Evolutionary conservation across 441 rosid species (phyloP).

Genomic region (Pelargonium fulgidum): DNA sequence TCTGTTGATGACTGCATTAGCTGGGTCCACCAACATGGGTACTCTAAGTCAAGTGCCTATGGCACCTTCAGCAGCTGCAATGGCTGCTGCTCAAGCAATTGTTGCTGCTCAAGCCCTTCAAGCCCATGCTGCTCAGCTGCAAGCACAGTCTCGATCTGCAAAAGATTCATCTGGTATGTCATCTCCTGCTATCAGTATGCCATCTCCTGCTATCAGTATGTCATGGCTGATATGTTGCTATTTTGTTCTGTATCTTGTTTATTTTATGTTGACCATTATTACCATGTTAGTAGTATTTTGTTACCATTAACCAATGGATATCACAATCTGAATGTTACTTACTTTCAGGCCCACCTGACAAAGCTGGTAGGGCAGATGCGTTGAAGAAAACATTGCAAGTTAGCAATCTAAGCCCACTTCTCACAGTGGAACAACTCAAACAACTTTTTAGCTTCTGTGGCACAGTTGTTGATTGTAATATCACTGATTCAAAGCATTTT

Average conservation of each 20-base stretch:
- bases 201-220: slow-evolving; percentile 5
- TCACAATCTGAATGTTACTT: slow-evolving; percentile 15
- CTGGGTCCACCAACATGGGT: slow-evolving; percentile 85
- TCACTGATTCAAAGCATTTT: slow-evolving; percentile 85
- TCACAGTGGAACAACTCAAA: slow-evolving; percentile 85
- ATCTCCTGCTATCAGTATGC: slow-evolving; percentile 9
- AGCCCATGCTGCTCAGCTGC: slow-evolving; percentile 97
- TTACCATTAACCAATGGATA: slow-evolving; percentile 5
- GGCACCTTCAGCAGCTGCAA: slow-evolving; percentile 99
- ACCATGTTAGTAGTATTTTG: neutral
- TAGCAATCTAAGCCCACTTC: slow-evolving; percentile 94
- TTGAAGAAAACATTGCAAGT: slow-evolving; percentile 87
- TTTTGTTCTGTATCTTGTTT: neutral
- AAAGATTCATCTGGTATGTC: slow-evolving; percentile 64
- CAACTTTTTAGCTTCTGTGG: slow-evolving; percentile 95
- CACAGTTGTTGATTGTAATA: slow-evolving; percentile 71
- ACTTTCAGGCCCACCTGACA: slow-evolving; percentile 53
- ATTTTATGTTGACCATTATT: neutral
- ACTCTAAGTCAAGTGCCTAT: slow-evolving; percentile 86
- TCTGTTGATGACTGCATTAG: slow-evolving; percentile 84
- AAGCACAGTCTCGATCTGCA: slow-evolving; percentile 70
- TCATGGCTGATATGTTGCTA: neutral
- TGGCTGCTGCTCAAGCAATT: slow-evolving; percentile 99
- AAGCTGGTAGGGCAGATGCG: slow-evolving; percentile 49
- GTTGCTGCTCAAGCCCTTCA: slow-evolving; percentile 99